phyloP scores from a whole-genome alignment of 495 filamentous ascomycete genomes.

The Neurospora sp. region DNA sequence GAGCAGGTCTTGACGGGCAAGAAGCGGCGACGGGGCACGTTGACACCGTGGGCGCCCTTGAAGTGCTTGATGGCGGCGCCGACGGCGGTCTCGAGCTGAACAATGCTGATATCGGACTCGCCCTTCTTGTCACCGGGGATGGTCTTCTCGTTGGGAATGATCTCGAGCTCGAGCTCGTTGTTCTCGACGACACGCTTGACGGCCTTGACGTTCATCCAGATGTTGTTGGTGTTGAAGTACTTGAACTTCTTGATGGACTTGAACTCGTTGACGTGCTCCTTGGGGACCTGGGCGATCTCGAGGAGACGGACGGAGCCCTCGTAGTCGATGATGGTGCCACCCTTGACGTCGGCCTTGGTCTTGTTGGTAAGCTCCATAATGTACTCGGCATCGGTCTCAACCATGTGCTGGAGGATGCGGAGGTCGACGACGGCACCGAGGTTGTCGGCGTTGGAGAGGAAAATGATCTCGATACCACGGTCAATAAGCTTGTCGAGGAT shows the following conservation, averaged over 20 bases:
- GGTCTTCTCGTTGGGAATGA: slow-evolving; percentile 98
- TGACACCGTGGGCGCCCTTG: slow-evolving; percentile 96
- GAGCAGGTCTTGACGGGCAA: slow-evolving; percentile 99
- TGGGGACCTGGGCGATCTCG: slow-evolving; percentile 99
- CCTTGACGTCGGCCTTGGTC: slow-evolving; percentile 99
- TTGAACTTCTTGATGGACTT: slow-evolving; percentile 99
- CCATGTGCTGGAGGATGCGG: slow-evolving; percentile 98
- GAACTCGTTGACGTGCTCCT: slow-evolving; percentile 99
- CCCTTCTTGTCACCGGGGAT: slow-evolving; percentile 99
- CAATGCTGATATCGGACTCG: slow-evolving; percentile 92
- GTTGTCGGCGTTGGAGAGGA: slow-evolving; percentile 99
- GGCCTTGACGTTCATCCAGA: slow-evolving; percentile 97
- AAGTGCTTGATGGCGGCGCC: slow-evolving; percentile 98
- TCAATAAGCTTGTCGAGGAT: slow-evolving; percentile 92
- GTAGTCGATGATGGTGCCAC: slow-evolving; percentile 99
- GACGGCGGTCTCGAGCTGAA: slow-evolving; percentile 97
- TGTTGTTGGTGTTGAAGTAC: slow-evolving; percentile 99
- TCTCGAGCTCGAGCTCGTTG: slow-evolving; percentile 98
- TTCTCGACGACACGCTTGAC: slow-evolving; percentile 99
- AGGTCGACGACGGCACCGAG: slow-evolving; percentile 95
- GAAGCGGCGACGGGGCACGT: slow-evolving; percentile 95
- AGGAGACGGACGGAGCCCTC: slow-evolving; percentile 92
- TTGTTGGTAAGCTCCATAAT: slow-evolving; percentile 99
- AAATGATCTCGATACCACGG: slow-evolving; percentile 93
- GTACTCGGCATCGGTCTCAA: slow-evolving; percentile 89